Conservation (phyloP, 1,284 basidiomycete genomes). For the Coniferiporia weirii region DNA sequence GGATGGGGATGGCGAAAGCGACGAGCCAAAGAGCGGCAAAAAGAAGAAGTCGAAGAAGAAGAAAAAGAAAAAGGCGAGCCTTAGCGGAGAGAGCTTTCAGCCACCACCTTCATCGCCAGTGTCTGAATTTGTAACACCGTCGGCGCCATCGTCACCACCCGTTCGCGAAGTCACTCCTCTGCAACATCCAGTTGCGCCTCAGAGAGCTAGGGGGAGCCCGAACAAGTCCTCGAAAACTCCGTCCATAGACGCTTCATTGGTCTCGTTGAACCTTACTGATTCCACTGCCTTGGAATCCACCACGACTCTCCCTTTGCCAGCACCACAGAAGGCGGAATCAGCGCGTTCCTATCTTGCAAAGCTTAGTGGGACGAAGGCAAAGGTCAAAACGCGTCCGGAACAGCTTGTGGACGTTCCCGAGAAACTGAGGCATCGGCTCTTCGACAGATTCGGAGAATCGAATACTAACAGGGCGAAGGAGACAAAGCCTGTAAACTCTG, state of each 20-base stretch:
- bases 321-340: slow-evolving; percentile 54
- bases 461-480: slow-evolving; percentile 31
- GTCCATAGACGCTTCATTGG: slow-evolving; percentile 4
- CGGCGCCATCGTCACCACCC: slow-evolving; percentile 8
- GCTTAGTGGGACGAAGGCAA: slow-evolving; percentile 45
- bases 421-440: slow-evolving; percentile 42
- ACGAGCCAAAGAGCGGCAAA: slow-evolving; percentile 32
- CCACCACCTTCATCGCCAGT: slow-evolving; percentile 16
- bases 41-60: slow-evolving; percentile 65
- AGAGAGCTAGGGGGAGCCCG: no score
- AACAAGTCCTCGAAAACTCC: background rate
- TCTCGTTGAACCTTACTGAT: slow-evolving; percentile 26
- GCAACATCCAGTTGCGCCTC: no score
- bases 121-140: slow-evolving; percentile 5
- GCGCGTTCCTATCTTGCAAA: slow-evolving; percentile 61
- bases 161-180: slow-evolving; percentile 14
- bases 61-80: slow-evolving; percentile 57
- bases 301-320: slow-evolving; percentile 42
- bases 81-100: slow-evolving; percentile 21
- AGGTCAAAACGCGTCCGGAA: slow-evolving; percentile 63
- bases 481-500: slow-evolving; percentile 38
- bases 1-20: slow-evolving; percentile 64
- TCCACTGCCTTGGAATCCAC: slow-evolving; percentile 33
- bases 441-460: slow-evolving; percentile 42
- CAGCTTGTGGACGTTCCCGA: slow-evolving; percentile 39